These are phyloP conservation scores for Plenodomus lindquistii DNA, from an alignment of 2,329 filamentous ascomycete species.

Conservation along the genomic window DNA sequence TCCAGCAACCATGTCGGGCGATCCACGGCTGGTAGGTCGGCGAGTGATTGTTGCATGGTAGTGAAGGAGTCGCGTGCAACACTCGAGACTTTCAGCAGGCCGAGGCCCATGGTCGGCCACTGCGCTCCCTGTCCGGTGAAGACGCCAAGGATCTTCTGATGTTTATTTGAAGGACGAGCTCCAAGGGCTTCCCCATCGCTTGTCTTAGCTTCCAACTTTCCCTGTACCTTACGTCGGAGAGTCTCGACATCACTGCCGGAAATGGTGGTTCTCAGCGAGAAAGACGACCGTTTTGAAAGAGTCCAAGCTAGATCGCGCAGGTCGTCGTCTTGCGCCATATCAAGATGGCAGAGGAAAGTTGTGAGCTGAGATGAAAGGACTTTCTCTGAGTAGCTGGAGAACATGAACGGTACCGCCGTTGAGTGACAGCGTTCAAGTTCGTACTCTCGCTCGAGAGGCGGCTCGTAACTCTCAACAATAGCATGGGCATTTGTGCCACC, in stretches of 20 bases:
- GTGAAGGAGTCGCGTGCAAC: too few relatives aligned
- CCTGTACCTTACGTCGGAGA: not conserved
- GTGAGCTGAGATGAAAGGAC: not conserved
- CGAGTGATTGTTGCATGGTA: too few relatives aligned
- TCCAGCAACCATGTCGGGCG: constrained; percentile 16
- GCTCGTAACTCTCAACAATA: not conserved
- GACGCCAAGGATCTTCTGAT: not conserved
- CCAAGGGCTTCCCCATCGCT: not conserved
- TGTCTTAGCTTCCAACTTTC: not conserved
- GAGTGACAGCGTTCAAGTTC: not conserved
- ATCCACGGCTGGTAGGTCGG: not conserved
- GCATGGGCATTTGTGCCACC: not conserved
- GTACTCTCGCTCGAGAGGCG: too few relatives aligned
- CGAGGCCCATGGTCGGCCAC: not conserved
- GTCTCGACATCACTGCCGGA: not conserved
- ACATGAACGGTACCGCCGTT: not conserved
- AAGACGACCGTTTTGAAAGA: not conserved
- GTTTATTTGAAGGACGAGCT: not conserved
- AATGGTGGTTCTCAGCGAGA: not conserved
- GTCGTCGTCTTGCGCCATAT: not conserved
- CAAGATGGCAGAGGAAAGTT: not conserved
- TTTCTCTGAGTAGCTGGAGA: not conserved
- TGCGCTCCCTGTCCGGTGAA: not conserved
- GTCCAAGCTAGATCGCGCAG: not conserved
- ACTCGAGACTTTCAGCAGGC: too few relatives aligned